phyloP scores from a whole-genome alignment of 345 rosid genomes.

The Physaria fendleri region DNA sequence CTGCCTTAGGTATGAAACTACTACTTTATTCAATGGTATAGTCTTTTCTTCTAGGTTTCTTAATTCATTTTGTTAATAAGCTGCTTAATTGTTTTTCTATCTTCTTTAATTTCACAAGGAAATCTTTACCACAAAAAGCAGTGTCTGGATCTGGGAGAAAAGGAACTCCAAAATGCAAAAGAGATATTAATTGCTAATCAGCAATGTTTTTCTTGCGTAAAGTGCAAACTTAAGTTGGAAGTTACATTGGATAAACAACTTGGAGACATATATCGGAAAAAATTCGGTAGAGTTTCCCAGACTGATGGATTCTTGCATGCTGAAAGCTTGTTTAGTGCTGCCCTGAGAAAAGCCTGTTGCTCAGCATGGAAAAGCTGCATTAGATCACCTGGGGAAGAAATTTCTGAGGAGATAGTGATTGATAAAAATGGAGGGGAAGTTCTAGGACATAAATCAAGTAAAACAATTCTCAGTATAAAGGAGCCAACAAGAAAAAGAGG shows the following conservation, averaged over 20 bases:
- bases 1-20: conserved; percentile 54
- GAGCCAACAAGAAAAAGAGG: conserved; percentile 31
- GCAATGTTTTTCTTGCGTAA: conserved; percentile 43
- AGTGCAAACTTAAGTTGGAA: conserved; percentile 63
- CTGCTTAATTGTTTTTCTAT: conserved; percentile 5
- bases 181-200: conserved; percentile 35
- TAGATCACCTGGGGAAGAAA: conserved; percentile 35
- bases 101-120: conserved; percentile 36
- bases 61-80: conserved; percentile 8
- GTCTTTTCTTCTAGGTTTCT: conserved; percentile 1
- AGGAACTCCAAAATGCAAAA: conserved; percentile 62
- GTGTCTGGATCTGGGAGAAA: conserved; percentile 56
- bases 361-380: conserved; percentile 52
- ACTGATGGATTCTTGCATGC: conserved; percentile 45
- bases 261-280: conserved; percentile 58
- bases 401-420: conserved; percentile 1
- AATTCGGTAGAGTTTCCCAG: conserved; percentile 24
- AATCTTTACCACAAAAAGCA: conserved; percentile 58
- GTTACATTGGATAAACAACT: conserved; percentile 55
- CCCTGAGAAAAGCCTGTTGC: conserved; percentile 53
- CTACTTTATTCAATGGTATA: background rate
- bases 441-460: conserved; percentile 10
- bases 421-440: conserved; percentile 12
- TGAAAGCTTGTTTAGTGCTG: conserved; percentile 50
- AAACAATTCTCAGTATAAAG: conserved; percentile 21